These are phyloP conservation scores for Pythium diclinum DNA, from an alignment of 352 stramenopile genomes.

Conservation along the genomic window DNA sequence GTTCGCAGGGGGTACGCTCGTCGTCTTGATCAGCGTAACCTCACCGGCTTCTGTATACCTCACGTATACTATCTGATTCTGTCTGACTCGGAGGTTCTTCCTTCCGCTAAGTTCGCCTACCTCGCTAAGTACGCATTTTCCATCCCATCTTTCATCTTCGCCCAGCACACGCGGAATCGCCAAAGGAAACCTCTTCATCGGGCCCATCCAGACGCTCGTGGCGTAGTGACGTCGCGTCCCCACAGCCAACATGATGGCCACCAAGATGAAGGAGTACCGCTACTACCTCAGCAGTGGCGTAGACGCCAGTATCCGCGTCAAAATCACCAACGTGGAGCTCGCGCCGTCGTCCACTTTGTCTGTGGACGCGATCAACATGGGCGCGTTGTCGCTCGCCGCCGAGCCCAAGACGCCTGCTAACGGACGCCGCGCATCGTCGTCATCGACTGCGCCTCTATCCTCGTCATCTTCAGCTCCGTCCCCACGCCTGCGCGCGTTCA, in stretches of 20 bases:
- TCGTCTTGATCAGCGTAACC: no score
- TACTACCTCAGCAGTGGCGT: constrained; percentile 88
- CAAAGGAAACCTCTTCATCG: constrained; percentile 1
- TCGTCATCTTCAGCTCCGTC: constrained; percentile 7
- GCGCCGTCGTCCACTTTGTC: constrained; percentile 33
- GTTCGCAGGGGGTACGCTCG: no score
- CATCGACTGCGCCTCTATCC: constrained; percentile 11
- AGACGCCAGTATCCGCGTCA: constrained; percentile 75
- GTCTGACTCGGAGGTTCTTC: background rate
- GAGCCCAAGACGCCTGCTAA: constrained; percentile 14
- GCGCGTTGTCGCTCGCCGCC: constrained; percentile 16
- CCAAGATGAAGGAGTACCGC: constrained; percentile 83
- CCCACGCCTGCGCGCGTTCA: constrained; percentile 29
- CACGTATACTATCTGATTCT: background rate
- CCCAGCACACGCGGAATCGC: background rate
- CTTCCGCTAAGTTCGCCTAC: background rate
- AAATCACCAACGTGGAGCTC: constrained; percentile 76
- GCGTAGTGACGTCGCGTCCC: background rate
- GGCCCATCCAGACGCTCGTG: background rate
- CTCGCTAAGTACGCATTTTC: background rate
- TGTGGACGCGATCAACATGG: constrained; percentile 13
- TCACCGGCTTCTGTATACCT: no score
- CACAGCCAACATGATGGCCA: constrained; percentile 35
- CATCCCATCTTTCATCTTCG: background rate
- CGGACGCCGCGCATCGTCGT: background rate